Conservation (phyloP, 1,284 basidiomycete species). For the Rhodotorula sp. region DNA sequence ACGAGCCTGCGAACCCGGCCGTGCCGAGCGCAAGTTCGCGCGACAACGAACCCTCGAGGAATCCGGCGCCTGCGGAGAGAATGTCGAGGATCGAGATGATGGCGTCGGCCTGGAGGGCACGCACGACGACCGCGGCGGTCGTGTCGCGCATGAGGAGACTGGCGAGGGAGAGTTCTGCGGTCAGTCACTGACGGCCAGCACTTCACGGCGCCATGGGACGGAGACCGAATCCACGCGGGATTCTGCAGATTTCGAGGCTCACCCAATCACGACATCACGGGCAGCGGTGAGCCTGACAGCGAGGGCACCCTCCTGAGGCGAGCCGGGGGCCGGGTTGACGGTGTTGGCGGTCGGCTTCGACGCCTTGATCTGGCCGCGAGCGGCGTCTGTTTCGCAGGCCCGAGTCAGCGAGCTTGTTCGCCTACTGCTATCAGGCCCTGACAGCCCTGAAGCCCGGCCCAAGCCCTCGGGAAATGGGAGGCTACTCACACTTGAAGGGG, state of each 20-base stretch:
- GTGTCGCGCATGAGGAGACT: conserved; percentile 38
- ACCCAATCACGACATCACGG: conserved; percentile 36
- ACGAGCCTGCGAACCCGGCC: background rate
- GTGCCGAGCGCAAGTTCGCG: conserved; percentile 22
- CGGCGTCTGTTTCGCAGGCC: conserved; percentile 2
- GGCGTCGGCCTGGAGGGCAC: conserved; percentile 31
- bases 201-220: no score
- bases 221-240: conserved; percentile 20
- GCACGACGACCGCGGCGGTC: conserved; percentile 42
- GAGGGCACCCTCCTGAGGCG: conserved; percentile 25
- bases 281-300: conserved; percentile 37
- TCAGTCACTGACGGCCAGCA: no score
- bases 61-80: conserved; percentile 33
- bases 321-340: conserved; percentile 14
- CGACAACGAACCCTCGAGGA: conserved; percentile 41
- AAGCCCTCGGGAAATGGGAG: no score
- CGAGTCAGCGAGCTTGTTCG: background rate
- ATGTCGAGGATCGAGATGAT: background rate
- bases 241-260: no score
- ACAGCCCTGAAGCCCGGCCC: background rate
- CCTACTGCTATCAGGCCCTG: background rate
- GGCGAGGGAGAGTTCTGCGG: no score
- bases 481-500: conserved; percentile 22
- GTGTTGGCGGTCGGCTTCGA: conserved; percentile 34
- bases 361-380: conserved; percentile 15